A percentile compares a stretch with the other conserved stretches of the same genome.
Conservation (phyloP, 1,284 basidiomycete species). For the Sanghuangporus weigelae region DNA sequence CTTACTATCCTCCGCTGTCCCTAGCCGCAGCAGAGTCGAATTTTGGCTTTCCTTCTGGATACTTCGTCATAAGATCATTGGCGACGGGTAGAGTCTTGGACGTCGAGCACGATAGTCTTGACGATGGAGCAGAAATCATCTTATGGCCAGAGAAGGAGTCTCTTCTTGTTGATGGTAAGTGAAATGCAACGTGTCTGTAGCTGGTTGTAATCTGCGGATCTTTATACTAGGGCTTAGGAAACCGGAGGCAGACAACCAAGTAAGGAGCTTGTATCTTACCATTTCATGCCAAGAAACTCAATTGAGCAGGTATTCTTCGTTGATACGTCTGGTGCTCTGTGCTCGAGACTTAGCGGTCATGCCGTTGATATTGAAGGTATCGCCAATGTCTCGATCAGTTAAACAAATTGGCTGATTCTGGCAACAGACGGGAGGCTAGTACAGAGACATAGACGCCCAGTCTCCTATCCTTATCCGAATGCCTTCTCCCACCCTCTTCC, state of each 20-base stretch:
- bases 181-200: background rate
- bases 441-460: constrained; percentile 66
- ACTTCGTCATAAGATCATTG: constrained; percentile 65
- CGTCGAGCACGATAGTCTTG: constrained; percentile 46
- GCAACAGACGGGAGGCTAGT: constrained; percentile 53
- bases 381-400: constrained; percentile 4
- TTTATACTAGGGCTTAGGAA: constrained; percentile 50
- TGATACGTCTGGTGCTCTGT: constrained; percentile 67
- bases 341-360: constrained; percentile 72
- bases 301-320: constrained; percentile 67
- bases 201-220: background rate
- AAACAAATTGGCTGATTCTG: constrained; percentile 1
- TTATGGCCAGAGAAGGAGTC: constrained; percentile 68
- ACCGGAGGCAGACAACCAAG: constrained; percentile 71
- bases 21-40: constrained; percentile 8
- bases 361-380: constrained; percentile 72
- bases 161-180: constrained; percentile 65
- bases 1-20: constrained; percentile 3
- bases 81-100: constrained; percentile 60
- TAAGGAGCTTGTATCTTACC: constrained; percentile 19
- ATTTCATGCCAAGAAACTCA: background rate
- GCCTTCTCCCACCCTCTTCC: constrained; percentile 70
- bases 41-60: constrained; percentile 67
- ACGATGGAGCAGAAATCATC: constrained; percentile 61
- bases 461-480: constrained; percentile 71